A percentile compares a stretch with the other conserved stretches of the same genome.
phyloP scores from a whole-genome alignment of 495 filamentous ascomycete species.

The Clavariopsis aquatica region DNA sequence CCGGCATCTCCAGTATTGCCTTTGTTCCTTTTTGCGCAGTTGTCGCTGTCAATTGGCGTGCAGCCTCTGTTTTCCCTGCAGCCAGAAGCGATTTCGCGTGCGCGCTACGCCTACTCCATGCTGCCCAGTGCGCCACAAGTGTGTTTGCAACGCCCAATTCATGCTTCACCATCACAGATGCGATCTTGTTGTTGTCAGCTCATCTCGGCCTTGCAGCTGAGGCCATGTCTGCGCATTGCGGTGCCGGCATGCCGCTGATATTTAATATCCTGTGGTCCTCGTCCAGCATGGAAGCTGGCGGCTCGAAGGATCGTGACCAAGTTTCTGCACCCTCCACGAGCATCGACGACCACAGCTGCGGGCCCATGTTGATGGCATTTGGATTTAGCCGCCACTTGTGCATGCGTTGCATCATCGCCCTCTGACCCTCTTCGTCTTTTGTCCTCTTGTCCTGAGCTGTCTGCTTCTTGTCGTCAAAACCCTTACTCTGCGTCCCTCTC shows the following conservation, averaged over 20 bases:
- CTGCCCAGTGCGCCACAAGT: conserved; percentile 18
- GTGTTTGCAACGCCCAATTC: not conserved
- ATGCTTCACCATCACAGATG: not conserved
- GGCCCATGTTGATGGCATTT: not conserved
- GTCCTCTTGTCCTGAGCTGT: not conserved
- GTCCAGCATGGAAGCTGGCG: conserved; percentile 13
- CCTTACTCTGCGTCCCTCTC: too few species aligned
- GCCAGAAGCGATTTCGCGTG: not conserved
- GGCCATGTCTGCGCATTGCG: not conserved
- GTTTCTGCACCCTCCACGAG: conserved; percentile 27
- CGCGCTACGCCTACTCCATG: conserved; percentile 11
- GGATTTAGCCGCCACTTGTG: conserved; percentile 15
- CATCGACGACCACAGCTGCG: not conserved
- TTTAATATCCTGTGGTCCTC: not conserved
- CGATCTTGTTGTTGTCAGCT: conserved; percentile 7
- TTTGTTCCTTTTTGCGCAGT: not conserved
- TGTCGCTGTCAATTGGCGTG: not conserved
- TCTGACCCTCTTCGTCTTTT: not conserved
- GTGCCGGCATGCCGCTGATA: not conserved
- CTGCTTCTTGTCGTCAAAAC: not conserved
- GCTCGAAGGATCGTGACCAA: conserved; percentile 6
- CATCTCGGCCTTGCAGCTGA: not conserved
- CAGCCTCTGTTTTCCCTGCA: not conserved
- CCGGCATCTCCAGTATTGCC: conserved; percentile 7
- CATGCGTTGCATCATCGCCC: not conserved